Evolutionary conservation across 1,284 basidiomycete genomes (phyloP), one percentile per base, ranked within the genome.

Genomic region (Boletellus deceptivus): DNA sequence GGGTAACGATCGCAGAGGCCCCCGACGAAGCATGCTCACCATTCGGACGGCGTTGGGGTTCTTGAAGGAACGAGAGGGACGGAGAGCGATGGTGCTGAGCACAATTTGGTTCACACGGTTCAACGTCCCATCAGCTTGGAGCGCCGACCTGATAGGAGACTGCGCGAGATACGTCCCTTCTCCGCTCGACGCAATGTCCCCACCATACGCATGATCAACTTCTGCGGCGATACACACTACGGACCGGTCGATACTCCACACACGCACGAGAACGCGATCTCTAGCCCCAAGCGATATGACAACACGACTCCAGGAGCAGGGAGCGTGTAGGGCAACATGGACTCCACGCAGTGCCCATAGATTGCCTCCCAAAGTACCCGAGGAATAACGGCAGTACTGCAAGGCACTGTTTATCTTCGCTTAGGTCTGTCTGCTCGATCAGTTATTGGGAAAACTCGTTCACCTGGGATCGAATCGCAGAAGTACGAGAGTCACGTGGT

Each of bases 221-320:
- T 50, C 34, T 55, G 58, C 3, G 58, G 55, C 6, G 57, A 59
- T 44, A 58, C 37, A 33, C 48, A 57, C 57, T 54, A 20, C n/a
- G 20, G 37, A 48, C 4, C 20, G 7, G 17, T 46, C 25, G 25
- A 11, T n/a, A n/a, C 11, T 17, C 11, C 35, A 22, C 43, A 24
- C 22, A 31, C 17, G 41, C 29, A 43, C n/a, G 41, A 43, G 27
- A 43, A 33, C 4, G 17, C 13, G 27, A 31, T 20, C 17, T 5
- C 10, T 17, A 29, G 18, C 10, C 40, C 7, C n/a, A 42, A 18
- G 18, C 18, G 41, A 37, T 18, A 18, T 37, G 13, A 20, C 7
- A 16, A 31, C 17, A 27, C 17, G 18, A 43, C 4, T 27, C 41
- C 6, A 25, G n/a, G n/a, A n/a, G n/a, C n/a, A n/a, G 38, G 20